Evolutionary conservation across 1,139 yeast genomes (phyloP), one percentile per base, ranked within the genome.

Genomic region (Suhomyces bokatorum): DNA sequence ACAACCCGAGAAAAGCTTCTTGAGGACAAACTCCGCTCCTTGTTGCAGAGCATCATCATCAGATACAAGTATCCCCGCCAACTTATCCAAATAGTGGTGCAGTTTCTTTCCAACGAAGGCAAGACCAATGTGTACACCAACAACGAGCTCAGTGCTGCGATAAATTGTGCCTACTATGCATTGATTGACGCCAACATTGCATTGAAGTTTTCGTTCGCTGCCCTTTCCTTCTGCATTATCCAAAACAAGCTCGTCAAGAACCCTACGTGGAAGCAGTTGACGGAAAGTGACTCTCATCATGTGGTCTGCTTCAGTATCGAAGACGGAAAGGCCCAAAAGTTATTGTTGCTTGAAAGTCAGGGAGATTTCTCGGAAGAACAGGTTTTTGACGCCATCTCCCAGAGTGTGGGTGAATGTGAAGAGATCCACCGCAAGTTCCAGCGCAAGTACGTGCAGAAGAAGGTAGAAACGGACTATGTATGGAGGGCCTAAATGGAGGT

Each of bases 21-120:
- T 35, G 96, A 87, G 57, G 90, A 85, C 54, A 80, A 84, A 52
- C 59, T 95, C 32, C 73, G 85, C 42, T 68, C 81, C 4, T 77
- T 88, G 3, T 60, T 91, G 32, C 77, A 82, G 28, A 73, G 85
- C 6, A 73, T 82, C 7, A 77, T 93, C 2, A 70, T 85, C 24
- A 73, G 87, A n/a, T 76, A 78, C 48, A 69, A 80, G 50, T 85
- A 87, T 59, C 97, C 99, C 0, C 75, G 97, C 47, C 90, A 89
- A 54, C 73, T 90, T 41, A 81, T 93, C 32, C 97, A 90, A 60
- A 75, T 93, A 3, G 93, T 87, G 24, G 82, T 87, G n/a, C 99
- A 93, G 63, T 74, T 90, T 40, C 65, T 89, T 40, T 81, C 85
- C 45, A 64, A 81, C 22, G 87, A 86, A 44, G 81, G 77, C 45